phyloP scores from a whole-genome alignment of 2,329 filamentous ascomycete genomes.

The Aphanocladium album region DNA sequence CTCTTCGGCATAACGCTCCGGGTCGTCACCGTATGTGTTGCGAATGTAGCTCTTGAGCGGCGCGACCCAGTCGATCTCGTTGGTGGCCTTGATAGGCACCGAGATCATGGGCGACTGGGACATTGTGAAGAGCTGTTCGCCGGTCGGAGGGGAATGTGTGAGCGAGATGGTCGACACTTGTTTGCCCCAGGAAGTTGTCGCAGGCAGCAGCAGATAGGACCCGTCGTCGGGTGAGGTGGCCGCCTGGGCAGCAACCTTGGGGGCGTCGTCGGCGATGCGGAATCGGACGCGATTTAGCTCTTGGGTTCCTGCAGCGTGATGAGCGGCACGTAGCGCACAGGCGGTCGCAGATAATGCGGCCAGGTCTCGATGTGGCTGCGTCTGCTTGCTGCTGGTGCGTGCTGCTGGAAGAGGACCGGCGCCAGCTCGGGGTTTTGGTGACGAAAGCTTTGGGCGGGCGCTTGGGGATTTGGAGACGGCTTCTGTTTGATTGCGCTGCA shows the following conservation, averaged over 20 bases:
- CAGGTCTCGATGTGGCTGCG: slow-evolving; percentile 21
- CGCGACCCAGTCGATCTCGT: slow-evolving; percentile 95
- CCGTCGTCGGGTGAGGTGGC: not conserved
- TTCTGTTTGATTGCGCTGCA: not conserved
- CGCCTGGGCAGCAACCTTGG: not conserved
- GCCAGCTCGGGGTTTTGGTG: not conserved
- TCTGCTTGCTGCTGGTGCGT: not conserved
- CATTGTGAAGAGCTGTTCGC: slow-evolving; percentile 43
- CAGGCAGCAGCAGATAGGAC: not conserved
- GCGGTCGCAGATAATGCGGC: slow-evolving; percentile 29
- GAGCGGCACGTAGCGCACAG: slow-evolving; percentile 12
- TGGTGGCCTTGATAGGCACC: slow-evolving; percentile 85
- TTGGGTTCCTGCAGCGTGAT: slow-evolving; percentile 5
- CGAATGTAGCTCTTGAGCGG: slow-evolving; percentile 93
- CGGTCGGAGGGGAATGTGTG: not conserved
- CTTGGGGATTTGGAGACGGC: not conserved
- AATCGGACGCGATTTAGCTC: not conserved
- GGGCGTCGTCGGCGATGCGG: not conserved
- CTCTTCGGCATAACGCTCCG: slow-evolving; percentile 92
- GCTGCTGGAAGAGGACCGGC: not conserved
- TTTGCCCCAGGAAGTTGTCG: not conserved
- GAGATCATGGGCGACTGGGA: slow-evolving; percentile 93
- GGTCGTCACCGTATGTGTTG: slow-evolving; percentile 91
- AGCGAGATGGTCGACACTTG: not conserved
- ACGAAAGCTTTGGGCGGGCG: not conserved